phyloP scores from a whole-genome alignment of 352 stramenopile genomes.

The Pythium insidiosum region DNA sequence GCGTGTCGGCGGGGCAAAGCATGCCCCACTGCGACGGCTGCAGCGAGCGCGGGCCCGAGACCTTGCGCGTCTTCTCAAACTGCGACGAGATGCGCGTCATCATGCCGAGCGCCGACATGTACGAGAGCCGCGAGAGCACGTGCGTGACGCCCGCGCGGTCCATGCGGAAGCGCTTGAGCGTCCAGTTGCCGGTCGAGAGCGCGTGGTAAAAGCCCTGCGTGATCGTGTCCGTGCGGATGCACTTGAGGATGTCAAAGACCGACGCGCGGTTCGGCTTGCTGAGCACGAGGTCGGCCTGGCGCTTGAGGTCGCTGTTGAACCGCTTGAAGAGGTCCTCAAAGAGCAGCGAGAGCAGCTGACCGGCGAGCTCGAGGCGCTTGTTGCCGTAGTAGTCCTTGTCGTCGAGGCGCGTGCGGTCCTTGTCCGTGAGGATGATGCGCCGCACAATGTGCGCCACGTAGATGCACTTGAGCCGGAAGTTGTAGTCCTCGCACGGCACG shows the following conservation, averaged over 20 bases:
- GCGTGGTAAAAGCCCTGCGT: slow-evolving; percentile 90
- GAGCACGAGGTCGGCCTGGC: slow-evolving; percentile 96
- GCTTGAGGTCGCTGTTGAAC: slow-evolving; percentile 98
- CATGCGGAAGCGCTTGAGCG: slow-evolving; percentile 99
- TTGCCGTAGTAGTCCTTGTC: slow-evolving; percentile 99
- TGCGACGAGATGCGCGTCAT: slow-evolving; percentile 99
- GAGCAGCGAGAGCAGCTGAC: slow-evolving; percentile 96
- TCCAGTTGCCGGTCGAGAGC: slow-evolving; percentile 96
- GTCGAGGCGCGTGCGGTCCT: slow-evolving; percentile 88
- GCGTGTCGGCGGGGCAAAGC: slow-evolving; percentile 98
- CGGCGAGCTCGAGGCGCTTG: slow-evolving; percentile 98
- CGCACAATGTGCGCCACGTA: slow-evolving; percentile 98
- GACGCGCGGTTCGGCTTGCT: slow-evolving; percentile 97
- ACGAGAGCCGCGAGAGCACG: slow-evolving; percentile 95
- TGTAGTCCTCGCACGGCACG: slow-evolving; percentile 96
- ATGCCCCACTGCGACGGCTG: slow-evolving; percentile 99
- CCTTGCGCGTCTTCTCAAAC: slow-evolving; percentile 99
- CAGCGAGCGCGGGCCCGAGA: slow-evolving; percentile 95
- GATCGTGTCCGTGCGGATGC: slow-evolving; percentile 97
- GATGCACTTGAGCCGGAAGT: slow-evolving; percentile 97
- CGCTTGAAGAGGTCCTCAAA: slow-evolving; percentile 99
- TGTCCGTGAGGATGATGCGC: slow-evolving; percentile 83
- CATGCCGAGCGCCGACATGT: slow-evolving; percentile 98
- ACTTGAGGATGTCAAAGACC: slow-evolving; percentile 98
- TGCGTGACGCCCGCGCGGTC: slow-evolving; percentile 97